Base-by-base conservation (phyloP, 2,329 filamentous ascomycete species). In the Clarireedia paspali region DNA sequence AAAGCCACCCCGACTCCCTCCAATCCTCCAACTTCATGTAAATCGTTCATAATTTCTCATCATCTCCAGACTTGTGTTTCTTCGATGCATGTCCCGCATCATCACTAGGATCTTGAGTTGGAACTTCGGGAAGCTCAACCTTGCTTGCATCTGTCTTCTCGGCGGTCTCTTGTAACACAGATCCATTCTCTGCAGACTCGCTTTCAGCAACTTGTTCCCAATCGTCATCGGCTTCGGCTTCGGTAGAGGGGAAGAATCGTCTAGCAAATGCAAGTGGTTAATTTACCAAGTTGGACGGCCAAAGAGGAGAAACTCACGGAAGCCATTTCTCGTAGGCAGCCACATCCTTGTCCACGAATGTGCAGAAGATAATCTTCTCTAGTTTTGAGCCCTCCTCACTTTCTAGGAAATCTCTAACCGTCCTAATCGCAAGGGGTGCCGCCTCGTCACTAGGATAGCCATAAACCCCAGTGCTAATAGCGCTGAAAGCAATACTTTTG, bases 381-480 rank as follows among this genome's bases (percentile, higher is more conserved):
- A 96, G 70, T 63, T 76, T 79, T 23, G 67, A 56, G 1, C 74
- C 75, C 12, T 74, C 64, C 4, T 74, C 63, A 4, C 71, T 68
- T 17, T 77, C 75, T n/a, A 86, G 65, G 59, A 82, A 85, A 38
- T 72, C 67, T 54, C 78, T 76, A 9, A 85, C 78, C 1, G 80
- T 71, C 34, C 78, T 74, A 52, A 87, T 77, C 1, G 90, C 94
- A 9, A 86, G 78, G n/a, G 76, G 70, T 0, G 90, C 89, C 1
- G 92, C 94, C 42, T 84, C 79, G 0, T 68, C 61, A 63, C 82
- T 88, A 0, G 92, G 92, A 68, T 95, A 97, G 0, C 89, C 89
- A 68, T 96, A 97, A 1, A 96, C 71, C 0, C 92, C 94, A 0
- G 92, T 96, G 67, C 91, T 95, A 58, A 97, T 79, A 20, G 83